phyloP scores from a whole-genome alignment of 2,329 filamentous ascomycete species.

The Penicillium sp. region DNA sequence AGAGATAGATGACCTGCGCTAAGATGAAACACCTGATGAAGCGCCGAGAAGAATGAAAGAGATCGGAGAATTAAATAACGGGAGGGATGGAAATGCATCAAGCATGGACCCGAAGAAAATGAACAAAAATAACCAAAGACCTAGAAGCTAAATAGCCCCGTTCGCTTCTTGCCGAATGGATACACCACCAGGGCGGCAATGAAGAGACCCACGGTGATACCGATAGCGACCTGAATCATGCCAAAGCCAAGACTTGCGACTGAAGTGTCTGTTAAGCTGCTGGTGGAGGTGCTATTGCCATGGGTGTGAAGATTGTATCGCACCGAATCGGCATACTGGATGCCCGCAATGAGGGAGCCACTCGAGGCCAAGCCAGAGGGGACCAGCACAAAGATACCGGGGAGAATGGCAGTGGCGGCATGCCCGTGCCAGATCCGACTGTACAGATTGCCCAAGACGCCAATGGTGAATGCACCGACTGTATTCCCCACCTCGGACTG shows the following conservation, averaged over 20 bases:
- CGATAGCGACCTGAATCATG: conserved; percentile 46
- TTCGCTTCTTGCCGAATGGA: conserved; percentile 45
- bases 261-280: conserved; percentile 26
- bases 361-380: conserved; percentile 56
- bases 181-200: conserved; percentile 45
- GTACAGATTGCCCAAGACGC: conserved; percentile 76
- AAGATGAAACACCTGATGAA: background rate
- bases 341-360: conserved; percentile 53
- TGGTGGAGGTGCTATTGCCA: conserved; percentile 17
- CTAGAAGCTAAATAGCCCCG: conserved; percentile 45
- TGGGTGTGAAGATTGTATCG: conserved; percentile 20
- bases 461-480: conserved; percentile 70
- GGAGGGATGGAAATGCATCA: no score
- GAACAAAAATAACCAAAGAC: background rate
- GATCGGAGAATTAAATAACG: background rate
- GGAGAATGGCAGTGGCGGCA: conserved; percentile 79
- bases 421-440: conserved; percentile 68
- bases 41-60: background rate
- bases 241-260: conserved; percentile 46
- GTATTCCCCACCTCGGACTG: conserved; percentile 74
- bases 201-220: conserved; percentile 47
- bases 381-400: conserved; percentile 73
- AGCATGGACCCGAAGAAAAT: background rate
- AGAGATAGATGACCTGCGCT: background rate
- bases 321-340: conserved; percentile 54